Percentiles rank a stretch among this genome's conserved stretches.
Evolutionary conservation across 352 stramenopile species (phyloP).

Genomic region (Pythium phragmitis): DNA sequence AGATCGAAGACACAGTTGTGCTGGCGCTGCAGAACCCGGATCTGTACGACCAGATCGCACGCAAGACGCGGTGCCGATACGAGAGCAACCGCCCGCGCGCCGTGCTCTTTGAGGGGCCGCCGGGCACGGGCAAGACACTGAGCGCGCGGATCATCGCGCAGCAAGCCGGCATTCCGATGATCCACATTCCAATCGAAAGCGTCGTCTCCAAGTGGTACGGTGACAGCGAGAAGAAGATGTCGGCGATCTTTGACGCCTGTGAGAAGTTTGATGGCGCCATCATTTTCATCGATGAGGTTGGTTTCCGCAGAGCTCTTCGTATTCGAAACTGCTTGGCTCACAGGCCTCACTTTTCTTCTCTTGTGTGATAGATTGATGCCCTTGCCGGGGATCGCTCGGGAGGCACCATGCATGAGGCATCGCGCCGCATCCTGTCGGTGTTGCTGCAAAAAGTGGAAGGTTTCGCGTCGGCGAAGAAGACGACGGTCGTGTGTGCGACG

Average conservation of each 20-base stretch:
- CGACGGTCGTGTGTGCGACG: slow-evolving; percentile 91
- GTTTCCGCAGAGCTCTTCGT: not conserved
- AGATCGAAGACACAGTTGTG: slow-evolving; percentile 92
- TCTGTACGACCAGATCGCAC: slow-evolving; percentile 88
- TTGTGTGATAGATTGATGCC: slow-evolving; percentile 74
- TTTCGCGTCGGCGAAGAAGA: slow-evolving; percentile 91
- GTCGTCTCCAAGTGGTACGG: slow-evolving; percentile 95
- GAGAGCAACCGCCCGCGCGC: slow-evolving; percentile 89
- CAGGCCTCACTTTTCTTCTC: not conserved
- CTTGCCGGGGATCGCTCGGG: slow-evolving; percentile 86
- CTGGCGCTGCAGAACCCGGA: slow-evolving; percentile 91
- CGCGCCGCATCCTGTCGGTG: slow-evolving; percentile 89
- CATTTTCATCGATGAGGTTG: slow-evolving; percentile 94
- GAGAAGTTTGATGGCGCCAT: slow-evolving; percentile 91
- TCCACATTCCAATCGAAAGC: slow-evolving; percentile 93
- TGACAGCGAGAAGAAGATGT: slow-evolving; percentile 95
- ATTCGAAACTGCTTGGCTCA: not conserved
- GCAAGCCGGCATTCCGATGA: slow-evolving; percentile 90
- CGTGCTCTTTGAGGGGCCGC: slow-evolving; percentile 92
- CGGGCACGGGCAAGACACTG: slow-evolving; percentile 93
- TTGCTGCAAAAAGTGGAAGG: slow-evolving; percentile 92
- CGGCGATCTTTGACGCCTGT: slow-evolving; percentile 92
- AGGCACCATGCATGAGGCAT: slow-evolving; percentile 92
- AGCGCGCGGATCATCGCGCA: slow-evolving; percentile 93
- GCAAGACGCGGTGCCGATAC: slow-evolving; percentile 87